phyloP scores from a whole-genome alignment of 805 yeast genomes.

The Metschnikowia shivogae region DNA sequence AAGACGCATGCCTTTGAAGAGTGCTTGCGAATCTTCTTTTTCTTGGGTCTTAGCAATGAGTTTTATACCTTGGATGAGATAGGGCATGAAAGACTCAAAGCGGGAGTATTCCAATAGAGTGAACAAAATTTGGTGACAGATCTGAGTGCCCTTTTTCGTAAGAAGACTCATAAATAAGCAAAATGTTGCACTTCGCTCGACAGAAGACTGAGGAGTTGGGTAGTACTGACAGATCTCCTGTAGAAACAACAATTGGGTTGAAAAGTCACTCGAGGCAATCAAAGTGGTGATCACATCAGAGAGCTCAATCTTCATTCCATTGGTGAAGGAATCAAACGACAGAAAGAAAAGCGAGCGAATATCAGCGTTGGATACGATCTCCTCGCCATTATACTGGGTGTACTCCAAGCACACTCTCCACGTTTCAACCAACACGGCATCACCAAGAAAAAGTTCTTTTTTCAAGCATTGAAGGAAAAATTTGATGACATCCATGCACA shows the following conservation, averaged over 20 bases:
- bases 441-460: slow-evolving; percentile 40
- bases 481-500: slow-evolving; percentile 44
- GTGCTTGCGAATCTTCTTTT: slow-evolving; percentile 7
- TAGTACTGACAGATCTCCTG: slow-evolving; percentile 26
- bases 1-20: slow-evolving; percentile 30
- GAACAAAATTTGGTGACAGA: slow-evolving; percentile 34
- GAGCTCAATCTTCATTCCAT: slow-evolving; percentile 20
- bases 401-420: slow-evolving; percentile 30
- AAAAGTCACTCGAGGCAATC: slow-evolving; percentile 5
- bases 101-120: slow-evolving; percentile 41
- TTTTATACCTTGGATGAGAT: slow-evolving; percentile 24
- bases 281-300: slow-evolving; percentile 13
- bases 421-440: slow-evolving; percentile 26
- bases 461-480: slow-evolving; percentile 43
- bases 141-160: slow-evolving; percentile 26
- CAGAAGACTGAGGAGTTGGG: slow-evolving; percentile 31
- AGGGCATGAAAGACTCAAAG: slow-evolving; percentile 27
- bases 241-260: slow-evolving; percentile 26
- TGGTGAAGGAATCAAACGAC: slow-evolving; percentile 13
- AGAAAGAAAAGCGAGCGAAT: slow-evolving; percentile 18
- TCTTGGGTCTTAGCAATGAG: slow-evolving; percentile 19
- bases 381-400: slow-evolving; percentile 20
- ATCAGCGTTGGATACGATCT: slow-evolving; percentile 19
- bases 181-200: slow-evolving; percentile 39
- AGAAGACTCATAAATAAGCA: slow-evolving; percentile 31